Percentiles rank a stretch among this genome's conserved stretches.
These are phyloP conservation scores for Solanum hybrid DNA, from an alignment of 305 asterid species.

Conservation along the genomic window DNA sequence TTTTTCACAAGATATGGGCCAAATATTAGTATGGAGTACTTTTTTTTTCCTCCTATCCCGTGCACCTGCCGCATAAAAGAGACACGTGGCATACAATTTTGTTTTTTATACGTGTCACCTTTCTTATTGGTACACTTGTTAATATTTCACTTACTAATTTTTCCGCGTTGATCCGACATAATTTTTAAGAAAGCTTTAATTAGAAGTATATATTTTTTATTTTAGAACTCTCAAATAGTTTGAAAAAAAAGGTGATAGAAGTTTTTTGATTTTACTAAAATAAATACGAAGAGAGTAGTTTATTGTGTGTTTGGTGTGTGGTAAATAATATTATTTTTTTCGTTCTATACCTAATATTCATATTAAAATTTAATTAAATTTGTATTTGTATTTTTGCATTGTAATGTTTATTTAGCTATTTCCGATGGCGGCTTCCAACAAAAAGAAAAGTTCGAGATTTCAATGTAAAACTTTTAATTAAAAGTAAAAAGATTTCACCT, in stretches of 20 bases:
- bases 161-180: neutral
- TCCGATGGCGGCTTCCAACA: neutral
- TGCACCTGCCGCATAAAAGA: conserved; percentile 1
- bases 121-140: neutral
- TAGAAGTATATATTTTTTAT: too few species aligned
- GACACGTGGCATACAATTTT: neutral
- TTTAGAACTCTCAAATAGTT: neutral
- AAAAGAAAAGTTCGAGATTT: neutral
- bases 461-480: neutral
- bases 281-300: neutral
- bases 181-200: neutral
- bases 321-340: neutral
- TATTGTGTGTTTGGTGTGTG: neutral
- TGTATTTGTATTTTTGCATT: too few species aligned
- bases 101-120: neutral
- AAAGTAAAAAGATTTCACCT: neutral
- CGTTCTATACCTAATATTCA: neutral
- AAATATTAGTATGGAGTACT: too few species aligned
- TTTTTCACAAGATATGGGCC: neutral
- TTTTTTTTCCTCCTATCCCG: neutral
- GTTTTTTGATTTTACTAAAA: too few species aligned
- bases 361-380: neutral
- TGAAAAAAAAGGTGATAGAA: neutral
- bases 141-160: neutral
- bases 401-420: neutral